A percentile compares a stretch with the other conserved stretches of the same genome.
These are phyloP conservation scores for Tremella fuciformis DNA, from an alignment of 768 basidiomycete species.

Conservation along the genomic window DNA sequence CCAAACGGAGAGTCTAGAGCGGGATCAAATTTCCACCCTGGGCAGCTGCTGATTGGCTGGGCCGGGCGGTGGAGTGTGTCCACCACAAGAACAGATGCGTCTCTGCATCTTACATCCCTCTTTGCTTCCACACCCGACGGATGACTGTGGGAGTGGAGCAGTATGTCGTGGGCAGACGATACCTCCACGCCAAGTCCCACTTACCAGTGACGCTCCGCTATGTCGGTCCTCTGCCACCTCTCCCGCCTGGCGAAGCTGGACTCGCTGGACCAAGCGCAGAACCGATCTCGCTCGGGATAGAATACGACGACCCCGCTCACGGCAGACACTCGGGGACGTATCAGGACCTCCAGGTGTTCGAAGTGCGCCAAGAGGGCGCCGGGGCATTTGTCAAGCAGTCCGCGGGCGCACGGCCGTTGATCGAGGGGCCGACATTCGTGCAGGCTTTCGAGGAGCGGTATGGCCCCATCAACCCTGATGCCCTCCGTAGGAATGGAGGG, in stretches of 20 bases:
- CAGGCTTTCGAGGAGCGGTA: slow-evolving; percentile 75
- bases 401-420: slow-evolving; percentile 1
- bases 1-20: neutral
- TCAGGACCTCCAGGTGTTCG: slow-evolving; percentile 73
- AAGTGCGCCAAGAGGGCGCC: slow-evolving; percentile 34
- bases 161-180: slow-evolving; percentile 25
- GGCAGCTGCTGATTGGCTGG: neutral
- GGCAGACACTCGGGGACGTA: slow-evolving; percentile 86
- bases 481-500: neutral
- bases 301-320: slow-evolving; percentile 82
- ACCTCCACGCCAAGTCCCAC: slow-evolving; percentile 32
- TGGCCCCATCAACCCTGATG: slow-evolving; percentile 19
- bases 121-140: neutral
- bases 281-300: slow-evolving; percentile 81
- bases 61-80: neutral
- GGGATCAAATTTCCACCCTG: slow-evolving; percentile 1
- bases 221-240: slow-evolving; percentile 33
- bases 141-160: neutral
- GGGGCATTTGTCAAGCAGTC: slow-evolving; percentile 40
- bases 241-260: neutral
- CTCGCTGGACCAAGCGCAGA: neutral
- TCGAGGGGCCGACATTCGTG: slow-evolving; percentile 59
- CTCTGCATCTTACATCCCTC: neutral
- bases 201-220: slow-evolving; percentile 38
- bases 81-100: neutral